Evolutionary conservation across 345 rosid genomes (phyloP).

Genomic region (Ceriops zippeliana): DNA sequence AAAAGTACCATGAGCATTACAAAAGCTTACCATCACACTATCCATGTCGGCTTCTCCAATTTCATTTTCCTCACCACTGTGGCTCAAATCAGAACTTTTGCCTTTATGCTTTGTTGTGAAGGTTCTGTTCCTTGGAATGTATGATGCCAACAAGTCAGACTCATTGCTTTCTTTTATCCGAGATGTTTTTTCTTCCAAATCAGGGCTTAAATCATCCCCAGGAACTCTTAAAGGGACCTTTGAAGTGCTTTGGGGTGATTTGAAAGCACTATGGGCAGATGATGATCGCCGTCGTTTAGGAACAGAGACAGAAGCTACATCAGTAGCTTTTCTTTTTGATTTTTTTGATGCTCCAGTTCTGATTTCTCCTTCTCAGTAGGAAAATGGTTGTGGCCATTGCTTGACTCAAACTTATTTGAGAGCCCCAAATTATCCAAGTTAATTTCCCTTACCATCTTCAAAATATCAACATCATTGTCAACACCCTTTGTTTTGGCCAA

Average conservation of each 20-base stretch:
- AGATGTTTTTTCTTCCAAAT: constrained; percentile 37
- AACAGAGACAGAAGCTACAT: constrained; percentile 45
- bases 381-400: constrained; percentile 69
- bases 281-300: constrained; percentile 83
- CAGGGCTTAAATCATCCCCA: constrained; percentile 32
- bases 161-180: constrained; percentile 27
- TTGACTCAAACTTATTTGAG: constrained; percentile 61
- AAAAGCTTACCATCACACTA: constrained; percentile 51
- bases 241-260: constrained; percentile 40
- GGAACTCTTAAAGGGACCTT: constrained; percentile 34
- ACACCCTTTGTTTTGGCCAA: constrained; percentile 43
- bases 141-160: constrained; percentile 38
- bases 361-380: constrained; percentile 39
- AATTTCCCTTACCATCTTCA: constrained; percentile 92
- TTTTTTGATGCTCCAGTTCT: constrained; percentile 41
- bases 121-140: constrained; percentile 38
- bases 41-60: constrained; percentile 42
- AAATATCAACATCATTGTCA: constrained; percentile 72
- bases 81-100: constrained; percentile 42
- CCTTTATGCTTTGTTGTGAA: constrained; percentile 35
- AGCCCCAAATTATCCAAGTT: constrained; percentile 57
- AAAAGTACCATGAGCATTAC: constrained; percentile 9
- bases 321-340: constrained; percentile 52
- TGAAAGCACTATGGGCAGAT: constrained; percentile 51
- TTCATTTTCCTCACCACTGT: constrained; percentile 40